Evolutionary conservation across 305 asterid genomes (phyloP), one percentile per base, ranked within the genome.

Genomic region (Solanum hybrid): DNA sequence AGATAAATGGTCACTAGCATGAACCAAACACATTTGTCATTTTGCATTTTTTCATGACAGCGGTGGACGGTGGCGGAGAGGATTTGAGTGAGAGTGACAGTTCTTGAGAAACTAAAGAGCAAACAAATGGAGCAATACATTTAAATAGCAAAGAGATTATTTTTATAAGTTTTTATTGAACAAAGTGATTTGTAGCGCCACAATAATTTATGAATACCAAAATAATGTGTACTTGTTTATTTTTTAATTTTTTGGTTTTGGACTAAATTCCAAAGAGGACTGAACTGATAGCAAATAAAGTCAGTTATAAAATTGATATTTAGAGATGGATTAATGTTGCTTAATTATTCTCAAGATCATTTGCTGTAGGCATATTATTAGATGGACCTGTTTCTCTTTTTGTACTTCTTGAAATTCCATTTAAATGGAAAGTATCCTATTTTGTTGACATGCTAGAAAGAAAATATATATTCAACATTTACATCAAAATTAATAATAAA

Each of bases 21-120:
- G 69, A 46, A 46, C 28, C n/a, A 77, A 31, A 76, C 31, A 6
- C 87, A 26, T 18, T 51, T 10, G 88, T 31, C 75, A 29, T 29
- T 83, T 83, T 46, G 40, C 40, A 29, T 29, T 31, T 51, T 31
- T 84, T 84, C 88, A 51, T 51, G 29, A 46, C 42, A 11, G 29
- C 9, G 71, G 37, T 5, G 7, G 22, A 61, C 13, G 87, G 87
- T 42, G 82, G 74, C 81, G 91, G 84, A 34, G 83, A 34, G 26
- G 28, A 35, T 77, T 67, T 69, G 29, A 77, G 85, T 91, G 88
- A 31, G 94, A 90, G 93, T 90, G 91, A 89, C 74, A 82, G 88
- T 88, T 90, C 91, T 90, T 91, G 91, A 95, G 91, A 93, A 83
- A 73, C 90, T 89, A 86, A 89, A 86, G 89, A 51, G 89, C 89